Evolutionary conservation across 2,329 filamentous ascomycete species (phyloP).

Genomic region (Thelonectria olida): DNA sequence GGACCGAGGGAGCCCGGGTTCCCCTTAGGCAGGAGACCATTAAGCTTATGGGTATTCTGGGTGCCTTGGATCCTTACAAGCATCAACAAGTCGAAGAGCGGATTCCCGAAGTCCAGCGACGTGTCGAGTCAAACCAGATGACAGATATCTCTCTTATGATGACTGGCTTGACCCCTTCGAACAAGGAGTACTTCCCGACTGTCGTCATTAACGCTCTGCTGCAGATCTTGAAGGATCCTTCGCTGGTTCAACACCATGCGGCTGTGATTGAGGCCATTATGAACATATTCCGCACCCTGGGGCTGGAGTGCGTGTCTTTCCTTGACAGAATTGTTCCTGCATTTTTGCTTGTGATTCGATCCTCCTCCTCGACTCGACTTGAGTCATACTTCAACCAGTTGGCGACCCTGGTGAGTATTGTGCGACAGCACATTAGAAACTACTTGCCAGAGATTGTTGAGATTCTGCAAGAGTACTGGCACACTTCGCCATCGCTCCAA

Average conservation of each 20-base stretch:
- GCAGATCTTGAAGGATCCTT: slow-evolving; percentile 89
- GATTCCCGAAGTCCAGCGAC: slow-evolving; percentile 80
- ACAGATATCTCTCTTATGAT: slow-evolving; percentile 98
- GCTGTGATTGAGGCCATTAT: slow-evolving; percentile 97
- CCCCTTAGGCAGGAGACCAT: slow-evolving; percentile 92
- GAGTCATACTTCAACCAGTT: slow-evolving; percentile 99
- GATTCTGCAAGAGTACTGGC: slow-evolving; percentile 91
- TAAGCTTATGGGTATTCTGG: slow-evolving; percentile 93
- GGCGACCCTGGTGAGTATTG: slow-evolving; percentile 90
- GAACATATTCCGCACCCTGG: slow-evolving; percentile 97
- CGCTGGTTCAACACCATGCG: slow-evolving; percentile 89
- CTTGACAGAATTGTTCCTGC: slow-evolving; percentile 93
- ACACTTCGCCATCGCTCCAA: slow-evolving; percentile 80
- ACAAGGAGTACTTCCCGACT: slow-evolving; percentile 98
- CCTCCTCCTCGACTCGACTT: slow-evolving; percentile 78
- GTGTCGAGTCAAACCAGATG: slow-evolving; percentile 70
- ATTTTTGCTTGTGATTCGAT: slow-evolving; percentile 88
- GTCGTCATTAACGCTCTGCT: slow-evolving; percentile 97
- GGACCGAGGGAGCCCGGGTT: slow-evolving; percentile 85
- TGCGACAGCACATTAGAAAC: slow-evolving; percentile 93
- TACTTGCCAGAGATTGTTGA: slow-evolving; percentile 88
- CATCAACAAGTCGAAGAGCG: slow-evolving; percentile 91
- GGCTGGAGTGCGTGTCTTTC: slow-evolving; percentile 95
- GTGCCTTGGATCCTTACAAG: slow-evolving; percentile 94
- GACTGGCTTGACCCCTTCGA: slow-evolving; percentile 94